Evolutionary conservation across 495 filamentous ascomycete genomes (phyloP).

Genomic region (Podospora pseudoanserina): DNA sequence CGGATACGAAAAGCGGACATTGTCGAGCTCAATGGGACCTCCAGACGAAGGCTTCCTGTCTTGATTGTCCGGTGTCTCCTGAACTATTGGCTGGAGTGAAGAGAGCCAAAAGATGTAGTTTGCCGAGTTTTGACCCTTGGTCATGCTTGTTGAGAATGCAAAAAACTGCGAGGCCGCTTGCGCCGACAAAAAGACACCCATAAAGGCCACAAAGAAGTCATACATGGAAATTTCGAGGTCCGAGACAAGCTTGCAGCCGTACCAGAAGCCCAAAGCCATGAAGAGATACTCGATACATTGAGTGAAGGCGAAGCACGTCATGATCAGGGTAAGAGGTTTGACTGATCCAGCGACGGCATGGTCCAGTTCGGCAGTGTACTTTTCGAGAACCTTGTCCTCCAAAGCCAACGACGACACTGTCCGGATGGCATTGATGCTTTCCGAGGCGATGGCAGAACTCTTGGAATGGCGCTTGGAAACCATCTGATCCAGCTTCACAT

Average conservation of each 20-base stretch:
- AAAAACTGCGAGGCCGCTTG: constrained; percentile 56
- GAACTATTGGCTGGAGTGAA: constrained; percentile 32
- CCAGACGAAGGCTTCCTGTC: constrained; percentile 38
- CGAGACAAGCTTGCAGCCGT: constrained; percentile 52
- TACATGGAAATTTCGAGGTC: constrained; percentile 41
- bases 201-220: constrained; percentile 58
- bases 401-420: constrained; percentile 89
- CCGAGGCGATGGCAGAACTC: constrained; percentile 77
- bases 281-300: constrained; percentile 60
- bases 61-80: constrained; percentile 36
- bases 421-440: constrained; percentile 85
- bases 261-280: constrained; percentile 58
- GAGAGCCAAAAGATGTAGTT: constrained; percentile 48
- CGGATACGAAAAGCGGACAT: constrained; percentile 59
- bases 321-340: constrained; percentile 62
- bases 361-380: constrained; percentile 66
- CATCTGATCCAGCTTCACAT: constrained; percentile 62
- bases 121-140: constrained; percentile 41
- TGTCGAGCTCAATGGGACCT: constrained; percentile 40
- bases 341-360: constrained; percentile 59
- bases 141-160: constrained; percentile 43
- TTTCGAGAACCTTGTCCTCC: constrained; percentile 67
- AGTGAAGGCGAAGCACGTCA: constrained; percentile 69
- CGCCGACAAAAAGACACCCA: constrained; percentile 53
- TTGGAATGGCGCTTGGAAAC: constrained; percentile 43